phyloP scores from a whole-genome alignment of 495 filamentous ascomycete genomes.

The Hyphodiscus hymeniophilus region DNA sequence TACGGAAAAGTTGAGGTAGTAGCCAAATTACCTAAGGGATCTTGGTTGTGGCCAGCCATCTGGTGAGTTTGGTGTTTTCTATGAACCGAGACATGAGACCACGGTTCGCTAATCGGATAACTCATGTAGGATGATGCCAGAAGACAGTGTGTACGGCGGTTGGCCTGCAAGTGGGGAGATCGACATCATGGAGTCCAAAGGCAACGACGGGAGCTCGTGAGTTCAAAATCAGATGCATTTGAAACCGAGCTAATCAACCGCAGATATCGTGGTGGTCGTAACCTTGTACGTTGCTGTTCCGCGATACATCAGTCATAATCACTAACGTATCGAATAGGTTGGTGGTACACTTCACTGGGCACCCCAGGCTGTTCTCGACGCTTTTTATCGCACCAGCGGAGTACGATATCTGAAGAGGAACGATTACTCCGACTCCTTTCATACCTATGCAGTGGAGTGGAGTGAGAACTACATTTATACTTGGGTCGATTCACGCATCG shows the following conservation, averaged over 20 bases:
- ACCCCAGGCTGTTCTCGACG: conserved; percentile 15
- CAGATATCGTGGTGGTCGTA: conserved; percentile 13
- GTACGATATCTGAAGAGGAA: conserved; percentile 16
- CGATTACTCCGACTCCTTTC: conserved; percentile 25
- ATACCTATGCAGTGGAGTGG: conserved; percentile 63
- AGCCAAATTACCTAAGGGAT: conserved; percentile 34
- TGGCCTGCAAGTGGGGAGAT: conserved; percentile 31
- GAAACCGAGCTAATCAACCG: not conserved
- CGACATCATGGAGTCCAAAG: conserved; percentile 25
- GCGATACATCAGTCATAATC: not conserved
- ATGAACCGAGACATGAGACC: not conserved
- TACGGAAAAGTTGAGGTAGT: conserved; percentile 37
- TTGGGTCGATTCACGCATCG: conserved; percentile 41
- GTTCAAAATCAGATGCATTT: not conserved
- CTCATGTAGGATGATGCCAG: conserved; percentile 31
- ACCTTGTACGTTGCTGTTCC: conserved; percentile 2
- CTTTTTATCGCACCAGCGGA: conserved; percentile 22
- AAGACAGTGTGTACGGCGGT: conserved; percentile 25
- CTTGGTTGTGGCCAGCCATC: conserved; percentile 39
- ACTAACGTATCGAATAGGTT: not conserved
- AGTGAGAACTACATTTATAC: conserved; percentile 60
- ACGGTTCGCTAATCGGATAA: not conserved
- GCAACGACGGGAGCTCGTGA: conserved; percentile 15
- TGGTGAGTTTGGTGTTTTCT: conserved; percentile 12
- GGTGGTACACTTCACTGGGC: conserved; percentile 5